A percentile compares a stretch with the other conserved stretches of the same genome.
Evolutionary conservation across 495 filamentous ascomycete genomes (phyloP).

Genomic region (Tuber calosporum): DNA sequence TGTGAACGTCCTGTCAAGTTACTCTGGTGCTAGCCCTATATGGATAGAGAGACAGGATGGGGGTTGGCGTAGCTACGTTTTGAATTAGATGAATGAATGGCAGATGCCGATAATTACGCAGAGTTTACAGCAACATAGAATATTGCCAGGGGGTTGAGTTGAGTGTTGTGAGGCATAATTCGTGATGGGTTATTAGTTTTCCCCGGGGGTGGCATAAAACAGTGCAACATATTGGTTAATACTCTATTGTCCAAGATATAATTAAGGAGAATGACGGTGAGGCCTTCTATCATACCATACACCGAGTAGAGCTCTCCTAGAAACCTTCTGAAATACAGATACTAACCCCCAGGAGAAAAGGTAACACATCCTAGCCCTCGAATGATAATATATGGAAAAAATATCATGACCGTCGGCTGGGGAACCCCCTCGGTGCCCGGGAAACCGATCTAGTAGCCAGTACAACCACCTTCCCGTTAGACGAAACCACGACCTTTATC

Average conservation of each 20-base stretch:
- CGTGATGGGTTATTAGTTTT: neutral
- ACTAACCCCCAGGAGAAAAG: neutral
- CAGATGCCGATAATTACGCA: neutral
- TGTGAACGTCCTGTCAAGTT: too few relatives aligned
- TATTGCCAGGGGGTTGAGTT: neutral
- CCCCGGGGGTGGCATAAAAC: neutral
- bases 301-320: neutral
- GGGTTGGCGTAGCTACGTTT: neutral
- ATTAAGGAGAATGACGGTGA: neutral
- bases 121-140: neutral
- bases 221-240: neutral
- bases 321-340: neutral
- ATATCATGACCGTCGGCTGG: neutral
- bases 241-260: neutral
- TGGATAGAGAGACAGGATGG: neutral
- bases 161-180: neutral
- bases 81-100: neutral
- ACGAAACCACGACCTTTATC: constrained; percentile 50
- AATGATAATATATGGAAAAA: neutral
- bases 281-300: neutral
- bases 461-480: constrained; percentile 52
- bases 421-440: neutral
- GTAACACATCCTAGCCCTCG: neutral
- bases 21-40: neutral
- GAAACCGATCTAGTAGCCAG: constrained; percentile 39